Evolutionary conservation across 495 filamentous ascomycete species (phyloP).

Genomic region (Annulohypoxylon nitens): DNA sequence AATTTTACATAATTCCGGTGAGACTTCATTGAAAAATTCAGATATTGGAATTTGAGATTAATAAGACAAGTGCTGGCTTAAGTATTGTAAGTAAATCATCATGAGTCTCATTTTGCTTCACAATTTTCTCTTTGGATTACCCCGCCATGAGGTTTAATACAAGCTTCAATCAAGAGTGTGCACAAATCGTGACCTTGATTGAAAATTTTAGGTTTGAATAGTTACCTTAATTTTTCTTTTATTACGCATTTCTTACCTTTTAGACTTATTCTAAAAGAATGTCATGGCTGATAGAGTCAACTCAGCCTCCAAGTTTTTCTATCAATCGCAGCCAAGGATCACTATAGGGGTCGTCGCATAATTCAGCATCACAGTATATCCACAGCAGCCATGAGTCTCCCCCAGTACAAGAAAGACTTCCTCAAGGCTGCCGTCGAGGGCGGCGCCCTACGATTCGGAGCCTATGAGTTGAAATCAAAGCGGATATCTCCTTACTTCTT

Average conservation of each 20-base stretch:
- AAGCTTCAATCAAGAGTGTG: no score
- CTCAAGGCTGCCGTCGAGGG: constrained; percentile 77
- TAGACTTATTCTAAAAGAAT: not conserved
- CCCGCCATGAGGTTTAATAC: constrained; percentile 8
- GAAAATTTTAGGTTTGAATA: not conserved
- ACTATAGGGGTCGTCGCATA: not conserved
- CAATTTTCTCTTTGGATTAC: not conserved
- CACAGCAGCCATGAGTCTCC: constrained; percentile 63
- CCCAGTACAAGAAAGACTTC: constrained; percentile 72
- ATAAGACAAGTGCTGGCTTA: not conserved
- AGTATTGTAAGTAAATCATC: not conserved
- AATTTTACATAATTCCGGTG: not conserved
- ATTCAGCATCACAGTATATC: not conserved
- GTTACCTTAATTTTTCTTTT: not conserved
- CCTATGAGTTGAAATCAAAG: constrained; percentile 89
- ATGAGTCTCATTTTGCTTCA: not conserved
- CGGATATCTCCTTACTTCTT: constrained; percentile 98
- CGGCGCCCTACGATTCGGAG: constrained; percentile 88
- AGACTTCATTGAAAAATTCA: not conserved
- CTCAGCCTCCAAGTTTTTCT: not conserved
- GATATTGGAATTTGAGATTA: not conserved
- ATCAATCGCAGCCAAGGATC: not conserved
- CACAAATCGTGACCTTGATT: not conserved
- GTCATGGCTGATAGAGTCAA: not conserved
- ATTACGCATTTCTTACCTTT: not conserved